Base-by-base conservation (phyloP, 192 early-diverging fungal species). In the Gamsiella multidivaricata region DNA sequence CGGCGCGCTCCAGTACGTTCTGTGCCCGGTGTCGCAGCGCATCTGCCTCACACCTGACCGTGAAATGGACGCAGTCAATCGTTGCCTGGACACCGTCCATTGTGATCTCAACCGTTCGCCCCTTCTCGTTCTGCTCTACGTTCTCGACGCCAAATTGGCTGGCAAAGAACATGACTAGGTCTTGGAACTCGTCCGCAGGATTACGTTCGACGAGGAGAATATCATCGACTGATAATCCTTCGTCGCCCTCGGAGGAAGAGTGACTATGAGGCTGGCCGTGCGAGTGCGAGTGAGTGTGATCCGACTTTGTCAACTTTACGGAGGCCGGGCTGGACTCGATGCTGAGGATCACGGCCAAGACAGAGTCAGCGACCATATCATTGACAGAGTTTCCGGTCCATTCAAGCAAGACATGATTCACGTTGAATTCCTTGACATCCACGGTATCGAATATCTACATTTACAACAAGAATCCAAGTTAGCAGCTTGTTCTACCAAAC, bases 341-440 rank as follows among this genome's bases (percentile, higher is more conserved):
- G 61, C 93, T 91, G 46, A 94, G 51, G 18, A 97, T 84, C 28
- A 97, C 86, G 0, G 94, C 94, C 18, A 97, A 66, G 6, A 97
- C 91, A 39, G 97, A 94, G 63, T 99, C 97, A 6, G 96, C 97
- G 1, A 98, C 89, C 91, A 97, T 95, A 79, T 99, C 97, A 63
- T 95, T 97, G 71, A 96, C 88, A 28, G 90, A 81, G 74, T 94
- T 91, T 50, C 96, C 91, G 33, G 91, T 87, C 97, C 97, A 99
- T 75, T 96, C 96, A 23, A 99, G 76, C 46, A 90, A 83, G 3
- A 96, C 81, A 65, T 88, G 85, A 61, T 90, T 83, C 22, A 83
- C 76, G 12, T 76, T 56, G 29, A 82, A 50, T 23, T 87, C 82
- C 22, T 84, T 93, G 34, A 98, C 88, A 58, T 89, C 90, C 9